phyloP scores from a whole-genome alignment of 148 eudicot species.

The Fagopyrum homotropicum region DNA sequence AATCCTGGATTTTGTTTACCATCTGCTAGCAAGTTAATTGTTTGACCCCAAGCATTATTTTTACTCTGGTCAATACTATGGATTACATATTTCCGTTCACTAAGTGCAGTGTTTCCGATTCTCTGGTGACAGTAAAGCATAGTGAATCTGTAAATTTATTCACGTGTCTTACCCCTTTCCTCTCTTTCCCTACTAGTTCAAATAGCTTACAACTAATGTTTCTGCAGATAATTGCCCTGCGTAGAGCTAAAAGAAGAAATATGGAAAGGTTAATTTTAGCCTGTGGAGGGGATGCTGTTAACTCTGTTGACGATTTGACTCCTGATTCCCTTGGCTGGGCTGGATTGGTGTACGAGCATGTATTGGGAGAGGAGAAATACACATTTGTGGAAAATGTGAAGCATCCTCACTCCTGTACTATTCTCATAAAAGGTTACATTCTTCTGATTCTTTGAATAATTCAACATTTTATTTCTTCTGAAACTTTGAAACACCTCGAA shows the following conservation, averaged over 20 bases:
- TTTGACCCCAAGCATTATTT: background rate
- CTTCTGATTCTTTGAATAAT: background rate
- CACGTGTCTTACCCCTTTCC: background rate
- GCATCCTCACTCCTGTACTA: slow-evolving; percentile 92
- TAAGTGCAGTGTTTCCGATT: background rate
- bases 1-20: background rate
- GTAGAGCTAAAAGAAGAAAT: slow-evolving; percentile 93
- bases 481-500: background rate
- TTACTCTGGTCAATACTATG: background rate
- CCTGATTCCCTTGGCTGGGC: slow-evolving; percentile 98
- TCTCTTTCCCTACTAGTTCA: background rate
- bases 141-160: slow-evolving; percentile 5
- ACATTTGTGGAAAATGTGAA: slow-evolving; percentile 94
- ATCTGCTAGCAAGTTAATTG: background rate
- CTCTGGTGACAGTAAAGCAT: background rate
- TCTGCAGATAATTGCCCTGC: slow-evolving; percentile 70
- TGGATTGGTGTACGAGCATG: slow-evolving; percentile 91
- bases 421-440: slow-evolving; percentile 69
- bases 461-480: background rate
- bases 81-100: background rate
- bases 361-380: slow-evolving; percentile 94
- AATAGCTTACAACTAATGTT: slow-evolving; percentile 11
- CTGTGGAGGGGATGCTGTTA: slow-evolving; percentile 96
- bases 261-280: slow-evolving; percentile 97
- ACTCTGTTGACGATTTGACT: slow-evolving; percentile 85